These are phyloP conservation scores for Exophiala phaeomuriformis DNA, from an alignment of 2,329 filamentous ascomycete species.

Conservation along the genomic window DNA sequence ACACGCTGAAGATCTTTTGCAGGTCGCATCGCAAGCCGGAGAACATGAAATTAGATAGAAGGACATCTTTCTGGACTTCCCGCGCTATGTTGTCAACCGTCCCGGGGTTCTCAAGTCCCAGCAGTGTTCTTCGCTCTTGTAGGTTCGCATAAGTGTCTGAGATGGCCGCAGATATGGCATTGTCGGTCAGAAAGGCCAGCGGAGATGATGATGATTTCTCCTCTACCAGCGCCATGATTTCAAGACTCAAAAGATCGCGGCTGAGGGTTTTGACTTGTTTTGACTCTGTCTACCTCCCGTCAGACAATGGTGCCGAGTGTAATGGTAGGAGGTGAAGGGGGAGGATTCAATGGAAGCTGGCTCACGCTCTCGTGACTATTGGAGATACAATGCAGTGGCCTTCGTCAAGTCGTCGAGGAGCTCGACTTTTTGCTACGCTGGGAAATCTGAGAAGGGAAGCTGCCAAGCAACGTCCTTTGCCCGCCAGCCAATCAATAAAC, in stretches of 20 bases:
- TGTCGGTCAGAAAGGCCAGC: constrained; percentile 63
- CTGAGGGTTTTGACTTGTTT: no score
- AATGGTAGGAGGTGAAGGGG: constrained; percentile 6
- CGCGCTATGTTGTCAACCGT: constrained; percentile 81
- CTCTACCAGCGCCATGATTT: constrained; percentile 31
- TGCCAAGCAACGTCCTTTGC: constrained; percentile 5
- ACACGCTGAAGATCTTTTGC: constrained; percentile 91
- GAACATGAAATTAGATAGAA: constrained; percentile 96
- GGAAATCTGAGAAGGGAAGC: constrained; percentile 13
- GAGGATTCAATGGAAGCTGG: constrained; percentile 10
- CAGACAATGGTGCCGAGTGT: background rate
- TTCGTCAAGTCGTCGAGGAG: constrained; percentile 8
- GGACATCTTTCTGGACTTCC: constrained; percentile 93
- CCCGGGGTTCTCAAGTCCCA: constrained; percentile 86
- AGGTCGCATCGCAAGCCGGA: constrained; percentile 90
- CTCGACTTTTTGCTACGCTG: constrained; percentile 19
- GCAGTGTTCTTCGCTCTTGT: constrained; percentile 73
- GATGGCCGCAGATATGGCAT: constrained; percentile 62
- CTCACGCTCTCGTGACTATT: constrained; percentile 17
- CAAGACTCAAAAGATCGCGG: background rate
- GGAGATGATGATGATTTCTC: constrained; percentile 36
- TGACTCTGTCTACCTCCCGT: background rate
- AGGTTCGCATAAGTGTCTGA: constrained; percentile 75
- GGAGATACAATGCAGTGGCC: constrained; percentile 5
- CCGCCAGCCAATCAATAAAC: background rate